Conservation (phyloP, 768 basidiomycete genomes). For the Pleurotus platypus region DNA sequence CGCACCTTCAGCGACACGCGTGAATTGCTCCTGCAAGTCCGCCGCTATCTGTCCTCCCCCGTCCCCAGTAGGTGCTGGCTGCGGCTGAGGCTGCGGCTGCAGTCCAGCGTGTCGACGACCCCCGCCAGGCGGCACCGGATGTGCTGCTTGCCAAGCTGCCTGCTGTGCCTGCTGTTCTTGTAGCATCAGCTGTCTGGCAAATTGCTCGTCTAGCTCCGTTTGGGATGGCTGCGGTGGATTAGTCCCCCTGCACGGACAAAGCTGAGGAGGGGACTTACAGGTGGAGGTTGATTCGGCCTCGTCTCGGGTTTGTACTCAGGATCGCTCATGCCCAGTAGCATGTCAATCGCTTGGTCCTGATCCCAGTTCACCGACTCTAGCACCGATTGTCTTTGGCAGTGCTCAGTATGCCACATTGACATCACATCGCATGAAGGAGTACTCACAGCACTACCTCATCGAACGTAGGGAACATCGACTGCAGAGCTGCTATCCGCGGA, state of each 20-base stretch:
- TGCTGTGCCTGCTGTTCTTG: slow-evolving; percentile 51
- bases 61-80: slow-evolving; percentile 18
- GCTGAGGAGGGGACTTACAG: not conserved
- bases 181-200: slow-evolving; percentile 68
- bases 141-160: slow-evolving; percentile 28
- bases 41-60: slow-evolving; percentile 49
- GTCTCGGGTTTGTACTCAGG: slow-evolving; percentile 51
- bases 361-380: slow-evolving; percentile 69
- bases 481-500: slow-evolving; percentile 51
- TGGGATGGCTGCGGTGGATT: slow-evolving; percentile 37
- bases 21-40: slow-evolving; percentile 74
- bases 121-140: slow-evolving; percentile 12
- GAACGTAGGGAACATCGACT: slow-evolving; percentile 77
- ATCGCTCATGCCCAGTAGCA: slow-evolving; percentile 82
- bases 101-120: slow-evolving; percentile 15
- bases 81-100: slow-evolving; percentile 12
- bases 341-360: slow-evolving; percentile 74
- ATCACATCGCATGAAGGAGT: not conserved
- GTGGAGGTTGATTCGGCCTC: not conserved
- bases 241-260: not conserved
- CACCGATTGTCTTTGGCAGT: slow-evolving; percentile 51
- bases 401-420: not conserved
- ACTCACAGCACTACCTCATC: slow-evolving; percentile 69
- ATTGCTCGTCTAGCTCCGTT: slow-evolving; percentile 74
- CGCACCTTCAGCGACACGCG: slow-evolving; percentile 76